Evolutionary conservation across 257 asterid species (phyloP).

Genomic region (Dorcoceras hygrometricum): DNA sequence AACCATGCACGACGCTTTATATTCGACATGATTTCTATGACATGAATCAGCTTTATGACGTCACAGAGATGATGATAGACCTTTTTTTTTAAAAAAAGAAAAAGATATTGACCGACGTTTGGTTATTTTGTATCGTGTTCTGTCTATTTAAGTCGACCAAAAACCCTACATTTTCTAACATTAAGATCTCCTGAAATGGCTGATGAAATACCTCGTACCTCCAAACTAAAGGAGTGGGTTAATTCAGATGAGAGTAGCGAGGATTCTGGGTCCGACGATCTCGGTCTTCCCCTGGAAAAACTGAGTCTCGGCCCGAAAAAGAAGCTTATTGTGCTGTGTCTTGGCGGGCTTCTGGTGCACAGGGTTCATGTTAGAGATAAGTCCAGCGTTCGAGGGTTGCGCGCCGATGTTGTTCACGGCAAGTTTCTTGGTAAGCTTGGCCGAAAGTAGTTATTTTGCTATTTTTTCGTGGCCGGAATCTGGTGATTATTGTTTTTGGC

Average conservation of each 20-base stretch:
- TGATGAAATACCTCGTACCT: constrained; percentile 12
- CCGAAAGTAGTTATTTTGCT: neutral
- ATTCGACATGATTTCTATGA: too few species aligned
- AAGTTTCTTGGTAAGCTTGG: constrained; percentile 36
- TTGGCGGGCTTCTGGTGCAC: constrained; percentile 49
- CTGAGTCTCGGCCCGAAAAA: constrained; percentile 50
- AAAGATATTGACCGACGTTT: too few species aligned
- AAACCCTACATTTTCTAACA: neutral
- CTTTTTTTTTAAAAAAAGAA: too few species aligned
- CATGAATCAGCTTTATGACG: too few species aligned
- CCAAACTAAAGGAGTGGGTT: constrained; percentile 26
- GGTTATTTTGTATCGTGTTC: too few species aligned
- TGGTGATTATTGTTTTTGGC: neutral
- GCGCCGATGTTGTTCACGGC: constrained; percentile 38
- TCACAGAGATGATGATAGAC: too few species aligned
- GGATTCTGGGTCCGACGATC: constrained; percentile 20
- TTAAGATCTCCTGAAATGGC: constrained; percentile 28
- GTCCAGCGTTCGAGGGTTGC: constrained; percentile 26
- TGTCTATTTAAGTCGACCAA: neutral
- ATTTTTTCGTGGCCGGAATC: neutral
- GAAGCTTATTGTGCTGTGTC: constrained; percentile 55
- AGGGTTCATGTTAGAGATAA: constrained; percentile 31
- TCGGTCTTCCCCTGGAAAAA: constrained; percentile 42
- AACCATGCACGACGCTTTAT: too few species aligned
- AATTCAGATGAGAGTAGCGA: constrained; percentile 30